Evolutionary conservation across 192 early-diverging fungal species (phyloP).

Genomic region (Cladochytrium replicatum): DNA sequence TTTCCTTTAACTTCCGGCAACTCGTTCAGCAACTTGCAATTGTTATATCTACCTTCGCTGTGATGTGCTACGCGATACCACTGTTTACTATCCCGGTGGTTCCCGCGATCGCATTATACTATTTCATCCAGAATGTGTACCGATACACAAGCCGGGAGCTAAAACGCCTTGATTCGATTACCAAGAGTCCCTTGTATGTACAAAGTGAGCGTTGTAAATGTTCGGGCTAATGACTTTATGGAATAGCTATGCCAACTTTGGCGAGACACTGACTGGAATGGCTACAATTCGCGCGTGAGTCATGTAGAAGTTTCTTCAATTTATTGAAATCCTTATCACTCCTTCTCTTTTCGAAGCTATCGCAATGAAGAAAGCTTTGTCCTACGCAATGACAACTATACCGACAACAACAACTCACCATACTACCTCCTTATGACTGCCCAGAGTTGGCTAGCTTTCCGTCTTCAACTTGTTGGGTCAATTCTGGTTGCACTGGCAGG

Average conservation of each 20-base stretch:
- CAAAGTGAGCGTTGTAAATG: too few species aligned
- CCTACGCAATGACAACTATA: conserved; percentile 42
- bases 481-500: conserved; percentile 65
- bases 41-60: not conserved
- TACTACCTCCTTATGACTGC: conserved; percentile 65
- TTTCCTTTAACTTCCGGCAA: not conserved
- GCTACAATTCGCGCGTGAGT: conserved; percentile 70
- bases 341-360: conserved; percentile 5
- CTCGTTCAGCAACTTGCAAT: not conserved
- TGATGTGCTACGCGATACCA: conserved; percentile 40
- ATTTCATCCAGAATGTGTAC: conserved; percentile 22
- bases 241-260: too few species aligned
- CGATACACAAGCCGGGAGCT: conserved; percentile 24
- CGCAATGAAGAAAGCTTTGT: conserved; percentile 8
- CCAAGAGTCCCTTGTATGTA: conserved; percentile 11
- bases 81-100: conserved; percentile 13
- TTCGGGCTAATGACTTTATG: too few species aligned
- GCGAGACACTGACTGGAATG: conserved; percentile 68
- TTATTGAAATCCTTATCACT: not conserved
- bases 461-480: conserved; percentile 71
- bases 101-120: conserved; percentile 19
- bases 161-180: conserved; percentile 23
- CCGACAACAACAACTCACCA: conserved; percentile 70
- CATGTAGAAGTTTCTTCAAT: not conserved
- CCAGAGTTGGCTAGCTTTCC: conserved; percentile 59